Evolutionary conservation across 1,284 basidiomycete genomes (phyloP), one percentile per base, ranked within the genome.

Genomic region (Heterobasidion parviporum): DNA sequence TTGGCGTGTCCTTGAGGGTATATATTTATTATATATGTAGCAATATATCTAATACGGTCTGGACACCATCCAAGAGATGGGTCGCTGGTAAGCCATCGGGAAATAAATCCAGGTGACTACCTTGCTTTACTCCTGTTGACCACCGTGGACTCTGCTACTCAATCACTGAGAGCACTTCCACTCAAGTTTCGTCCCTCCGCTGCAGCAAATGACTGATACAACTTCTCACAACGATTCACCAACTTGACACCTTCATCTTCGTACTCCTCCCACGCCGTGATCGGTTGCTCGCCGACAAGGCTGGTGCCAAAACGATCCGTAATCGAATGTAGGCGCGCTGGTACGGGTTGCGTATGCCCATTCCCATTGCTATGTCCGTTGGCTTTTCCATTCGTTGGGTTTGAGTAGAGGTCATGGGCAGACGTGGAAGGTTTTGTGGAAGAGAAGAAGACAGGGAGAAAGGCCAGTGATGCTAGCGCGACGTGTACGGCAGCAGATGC

Each of bases 401-500:
- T 51, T 49, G 56, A 63, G 15, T 55, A 57, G 14, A 20, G 36
- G 16, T 15, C 47, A 38, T 56, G 55, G 53, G 41, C 52, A 52
- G 26, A 18, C 35, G n/a, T 38, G 14, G n/a, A 18, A 32, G 36
- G 36, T 4, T 52, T 58, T 53, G 52, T 56, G 57, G 57, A 56
- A 52, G n/a, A 60, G 54, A 67, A 53, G 52, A 64, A 68, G 34
- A 60, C 59, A 1, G 72, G 78, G 58, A 83, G 66, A 59, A 72
- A 80, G 26, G 65, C 65, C 0, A 83, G 63, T 0, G 82, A 76
- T 1, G 75, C 78, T 10, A 89, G 75, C 0, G 77, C 72, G n/a
- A 86, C 65, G 64, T 90, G 80, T 2, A 84, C 81, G 2, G 80
- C 74, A 3, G 85, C 77, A 56, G 87, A 70, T 0, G 89, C 85